These are phyloP conservation scores for Lycium ferocissimum DNA, from an alignment of 257 asterid genomes.

Conservation along the genomic window DNA sequence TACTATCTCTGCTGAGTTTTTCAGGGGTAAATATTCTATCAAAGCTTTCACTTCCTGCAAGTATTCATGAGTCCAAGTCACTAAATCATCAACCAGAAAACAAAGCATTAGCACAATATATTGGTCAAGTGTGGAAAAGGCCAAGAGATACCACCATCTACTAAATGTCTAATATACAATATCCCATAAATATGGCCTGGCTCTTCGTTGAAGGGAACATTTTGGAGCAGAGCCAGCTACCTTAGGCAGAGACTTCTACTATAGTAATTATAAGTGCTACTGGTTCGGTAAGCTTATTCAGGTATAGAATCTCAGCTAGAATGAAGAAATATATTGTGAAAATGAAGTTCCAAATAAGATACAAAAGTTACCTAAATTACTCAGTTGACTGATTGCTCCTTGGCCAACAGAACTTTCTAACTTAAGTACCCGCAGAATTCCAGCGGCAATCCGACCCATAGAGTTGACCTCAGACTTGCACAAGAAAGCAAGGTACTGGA, in stretches of 20 bases:
- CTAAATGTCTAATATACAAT: background rate
- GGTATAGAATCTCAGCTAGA: background rate
- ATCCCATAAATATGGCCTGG: background rate
- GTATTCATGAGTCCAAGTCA: conserved; percentile 8
- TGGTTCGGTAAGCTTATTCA: background rate
- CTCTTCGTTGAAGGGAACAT: background rate
- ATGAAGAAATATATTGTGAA: conserved; percentile 5
- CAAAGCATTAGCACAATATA: conserved; percentile 16
- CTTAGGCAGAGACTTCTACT: background rate
- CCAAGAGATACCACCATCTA: background rate
- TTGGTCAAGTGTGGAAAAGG: background rate
- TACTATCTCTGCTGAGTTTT: conserved; percentile 58
- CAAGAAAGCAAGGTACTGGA: conserved; percentile 67
- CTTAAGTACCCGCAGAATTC: conserved; percentile 86
- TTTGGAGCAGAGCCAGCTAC: conserved; percentile 18
- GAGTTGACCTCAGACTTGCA: conserved; percentile 92
- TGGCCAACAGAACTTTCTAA: conserved; percentile 84
- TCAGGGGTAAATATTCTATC: conserved; percentile 73
- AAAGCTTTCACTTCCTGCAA: conserved; percentile 75
- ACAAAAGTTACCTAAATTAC: conserved; percentile 74
- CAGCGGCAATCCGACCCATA: conserved; percentile 89
- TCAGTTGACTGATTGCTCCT: conserved; percentile 82
- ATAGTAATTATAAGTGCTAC: background rate
- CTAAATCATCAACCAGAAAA: conserved; percentile 6
- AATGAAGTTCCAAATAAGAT: conserved; percentile 29